Conservation (phyloP, 805 yeast genomes). For the Scheffersomyces amazonensis region DNA sequence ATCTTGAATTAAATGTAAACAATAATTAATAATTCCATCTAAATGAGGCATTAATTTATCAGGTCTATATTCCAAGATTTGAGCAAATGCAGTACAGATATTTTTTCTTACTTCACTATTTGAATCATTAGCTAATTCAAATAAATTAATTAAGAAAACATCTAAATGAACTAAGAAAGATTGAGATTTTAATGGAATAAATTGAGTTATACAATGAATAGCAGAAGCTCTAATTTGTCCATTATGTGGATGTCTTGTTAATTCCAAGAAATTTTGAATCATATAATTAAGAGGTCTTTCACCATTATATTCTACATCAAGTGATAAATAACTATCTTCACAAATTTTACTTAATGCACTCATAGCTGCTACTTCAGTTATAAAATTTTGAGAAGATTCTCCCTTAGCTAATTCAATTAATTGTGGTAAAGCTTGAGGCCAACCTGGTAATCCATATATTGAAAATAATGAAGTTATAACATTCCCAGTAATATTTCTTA, state of each 20-base stretch:
- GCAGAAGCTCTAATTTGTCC: conserved; percentile 58
- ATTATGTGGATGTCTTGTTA: conserved; percentile 36
- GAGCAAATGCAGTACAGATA: conserved; percentile 73
- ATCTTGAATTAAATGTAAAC: conserved; percentile 72
- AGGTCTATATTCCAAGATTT: conserved; percentile 71
- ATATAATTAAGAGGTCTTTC: conserved; percentile 66
- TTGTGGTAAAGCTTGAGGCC: conserved; percentile 76
- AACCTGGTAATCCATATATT: conserved; percentile 59
- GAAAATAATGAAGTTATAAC: conserved; percentile 81
- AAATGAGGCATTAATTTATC: conserved; percentile 78
- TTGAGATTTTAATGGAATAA: conserved; percentile 68
- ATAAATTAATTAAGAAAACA: conserved; percentile 59
- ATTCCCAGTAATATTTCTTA: conserved; percentile 86
- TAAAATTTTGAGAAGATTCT: conserved; percentile 7
- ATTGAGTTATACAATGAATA: conserved; percentile 72
- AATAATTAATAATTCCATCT: conserved; percentile 81
- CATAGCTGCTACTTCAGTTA: conserved; percentile 69
- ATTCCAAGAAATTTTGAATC: conserved; percentile 60
- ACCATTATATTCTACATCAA: conserved; percentile 66
- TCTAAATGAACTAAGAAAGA: conserved; percentile 64
- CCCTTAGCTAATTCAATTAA: conserved; percentile 57
- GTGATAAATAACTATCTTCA: conserved; percentile 72
- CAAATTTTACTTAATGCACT: conserved; percentile 83
- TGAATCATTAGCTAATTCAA: conserved; percentile 63
- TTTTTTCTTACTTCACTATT: conserved; percentile 63